phyloP scores from a whole-genome alignment of 2,329 filamentous ascomycete genomes.

The Aspergillus sp. region DNA sequence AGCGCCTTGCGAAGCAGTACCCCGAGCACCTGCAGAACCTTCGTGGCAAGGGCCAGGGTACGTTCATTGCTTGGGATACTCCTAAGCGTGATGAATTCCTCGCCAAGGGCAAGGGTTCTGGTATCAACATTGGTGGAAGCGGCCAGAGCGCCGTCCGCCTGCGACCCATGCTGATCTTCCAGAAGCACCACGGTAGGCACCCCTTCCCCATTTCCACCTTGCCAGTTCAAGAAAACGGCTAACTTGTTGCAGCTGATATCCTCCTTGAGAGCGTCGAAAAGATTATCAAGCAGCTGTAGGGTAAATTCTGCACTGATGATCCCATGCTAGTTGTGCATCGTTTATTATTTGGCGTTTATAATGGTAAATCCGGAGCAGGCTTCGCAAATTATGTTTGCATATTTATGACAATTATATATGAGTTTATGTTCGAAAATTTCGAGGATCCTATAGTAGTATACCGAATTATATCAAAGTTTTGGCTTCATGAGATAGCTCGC shows the following conservation, averaged over 20 bases:
- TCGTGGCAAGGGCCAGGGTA: conserved; percentile 82
- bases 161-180: conserved; percentile 88
- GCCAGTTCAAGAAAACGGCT: conserved; percentile 8
- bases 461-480: background rate
- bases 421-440: background rate
- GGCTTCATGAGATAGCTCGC: background rate
- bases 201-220: background rate
- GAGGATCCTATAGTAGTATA: background rate
- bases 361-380: conserved; percentile 3
- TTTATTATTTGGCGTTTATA: conserved; percentile 7
- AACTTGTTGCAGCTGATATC: conserved; percentile 61
- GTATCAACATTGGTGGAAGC: conserved; percentile 84
- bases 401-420: conserved; percentile 3
- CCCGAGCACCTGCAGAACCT: conserved; percentile 79
- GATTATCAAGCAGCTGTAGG: conserved; percentile 55
- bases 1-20: conserved; percentile 66
- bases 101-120: conserved; percentile 72
- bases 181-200: conserved; percentile 72
- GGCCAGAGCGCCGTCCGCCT: conserved; percentile 74
- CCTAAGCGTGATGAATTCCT: conserved; percentile 78
- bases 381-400: background rate
- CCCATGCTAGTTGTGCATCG: background rate
- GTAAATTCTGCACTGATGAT: background rate
- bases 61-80: conserved; percentile 90
- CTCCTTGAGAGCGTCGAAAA: conserved; percentile 77